These are phyloP conservation scores for Solanum boliviense DNA, from an alignment of 257 asterid genomes.

Conservation along the genomic window DNA sequence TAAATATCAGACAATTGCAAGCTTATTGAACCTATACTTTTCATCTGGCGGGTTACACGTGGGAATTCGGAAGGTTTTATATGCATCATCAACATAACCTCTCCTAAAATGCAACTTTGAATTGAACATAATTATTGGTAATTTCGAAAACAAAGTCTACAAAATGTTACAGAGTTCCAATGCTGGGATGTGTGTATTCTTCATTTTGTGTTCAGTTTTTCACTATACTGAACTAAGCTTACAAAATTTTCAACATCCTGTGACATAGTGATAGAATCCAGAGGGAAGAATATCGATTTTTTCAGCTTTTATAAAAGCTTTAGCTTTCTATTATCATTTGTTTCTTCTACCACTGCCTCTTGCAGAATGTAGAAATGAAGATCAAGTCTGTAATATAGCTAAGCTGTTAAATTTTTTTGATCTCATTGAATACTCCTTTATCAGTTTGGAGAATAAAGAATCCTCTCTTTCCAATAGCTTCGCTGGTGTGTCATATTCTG, in stretches of 20 bases:
- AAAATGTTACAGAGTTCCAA: not conserved
- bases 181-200: not conserved
- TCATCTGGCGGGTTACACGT: not conserved
- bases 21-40: not conserved
- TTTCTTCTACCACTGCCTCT: not conserved
- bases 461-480: slow-evolving; percentile 75
- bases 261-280: not conserved
- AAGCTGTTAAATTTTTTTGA: slow-evolving; percentile 47
- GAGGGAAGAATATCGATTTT: not conserved
- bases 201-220: not conserved
- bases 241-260: not conserved
- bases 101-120: not conserved
- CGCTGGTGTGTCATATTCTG: slow-evolving; percentile 78
- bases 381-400: slow-evolving; percentile 27
- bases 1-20: not conserved
- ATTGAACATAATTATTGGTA: not conserved
- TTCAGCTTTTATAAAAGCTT: not conserved
- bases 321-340: not conserved
- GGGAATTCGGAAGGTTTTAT: not conserved
- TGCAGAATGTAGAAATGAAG: not conserved
- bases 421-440: slow-evolving; percentile 80
- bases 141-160: not conserved
- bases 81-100: not conserved
- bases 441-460: slow-evolving; percentile 84
- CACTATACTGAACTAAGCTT: not conserved